Evolutionary conservation across 768 basidiomycete genomes (phyloP), one percentile per base, ranked within the genome.

Genomic region (Tricholoma sp.): DNA sequence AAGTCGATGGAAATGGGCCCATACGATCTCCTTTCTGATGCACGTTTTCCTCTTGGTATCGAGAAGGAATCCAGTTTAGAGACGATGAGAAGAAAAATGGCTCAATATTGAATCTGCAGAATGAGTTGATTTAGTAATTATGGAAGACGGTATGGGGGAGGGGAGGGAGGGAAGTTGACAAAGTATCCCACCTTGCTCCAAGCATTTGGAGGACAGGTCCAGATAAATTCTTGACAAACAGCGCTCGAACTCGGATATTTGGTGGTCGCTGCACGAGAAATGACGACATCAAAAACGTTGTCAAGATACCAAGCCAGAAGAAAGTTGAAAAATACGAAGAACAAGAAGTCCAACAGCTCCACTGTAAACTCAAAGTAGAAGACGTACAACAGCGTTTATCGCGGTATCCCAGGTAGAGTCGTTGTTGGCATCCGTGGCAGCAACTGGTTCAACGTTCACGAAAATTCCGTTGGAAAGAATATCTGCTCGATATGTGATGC

Each of bases 71-170:
- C 84, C 83, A 84, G 58, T 82, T 84, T 2, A 84, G 60, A n/a
- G 83, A 82, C 0, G 84, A 85, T 0, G 83, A 84, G 61, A 81
- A 86, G 69, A 83, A 86, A 66, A 85, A 86, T 0, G 85, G 85
- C 61, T 86, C 85, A 47, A 86, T 78, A 41, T 77, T 74, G 61
- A 79, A 83, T 64, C 83, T 80, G 29, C 2, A 31, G 14, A 31
- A 31, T 31, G 27, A 11, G n/a, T 49, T 24, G 24, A 10, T 43
- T 16, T 3, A 39, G 9, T 16, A 21, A 11, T 19, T 9, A 19
- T 18, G 18, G 8, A 19, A 21, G 18, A 10, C 39, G 8, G n/a
- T 6, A 18, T n/a, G 1, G 5, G 0, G 18, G 5, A 41, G n/a
- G 39, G 39, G 16, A 7, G 5, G 22, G 21, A 47, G 27, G 47